Conservation (phyloP, 1,139 yeast species). For the Diutina neorugosa region DNA sequence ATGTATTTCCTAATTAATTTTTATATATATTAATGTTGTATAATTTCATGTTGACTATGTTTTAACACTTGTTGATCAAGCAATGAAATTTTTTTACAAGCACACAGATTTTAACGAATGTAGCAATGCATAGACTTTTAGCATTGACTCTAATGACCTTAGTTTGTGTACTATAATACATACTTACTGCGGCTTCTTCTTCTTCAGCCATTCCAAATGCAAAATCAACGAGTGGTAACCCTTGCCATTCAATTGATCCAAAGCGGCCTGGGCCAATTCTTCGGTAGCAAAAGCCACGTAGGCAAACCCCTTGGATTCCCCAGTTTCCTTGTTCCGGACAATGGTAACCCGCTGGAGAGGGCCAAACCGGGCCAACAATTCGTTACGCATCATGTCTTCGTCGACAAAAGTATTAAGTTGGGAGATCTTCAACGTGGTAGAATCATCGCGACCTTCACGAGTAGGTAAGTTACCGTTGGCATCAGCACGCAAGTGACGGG, state of each 20-base stretch:
- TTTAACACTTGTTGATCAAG: neutral
- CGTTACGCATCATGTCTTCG: constrained; percentile 70
- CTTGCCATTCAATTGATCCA: constrained; percentile 72
- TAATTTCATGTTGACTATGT: neutral
- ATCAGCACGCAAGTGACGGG: constrained; percentile 63
- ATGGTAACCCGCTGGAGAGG: constrained; percentile 72
- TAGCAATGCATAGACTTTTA: no score
- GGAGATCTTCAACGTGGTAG: constrained; percentile 80
- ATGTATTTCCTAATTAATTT: neutral
- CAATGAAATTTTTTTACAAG: no score
- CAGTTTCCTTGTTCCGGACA: constrained; percentile 87
- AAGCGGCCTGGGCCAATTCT: constrained; percentile 63
- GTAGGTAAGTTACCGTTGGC: constrained; percentile 32
- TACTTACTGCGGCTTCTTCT: constrained; percentile 10
- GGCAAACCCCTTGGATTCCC: constrained; percentile 95
- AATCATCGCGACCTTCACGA: constrained; percentile 64
- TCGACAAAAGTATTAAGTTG: constrained; percentile 81
- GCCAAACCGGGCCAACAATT: constrained; percentile 61
- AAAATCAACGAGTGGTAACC: constrained; percentile 89
- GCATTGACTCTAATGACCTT: no score
- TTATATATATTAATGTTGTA: neutral
- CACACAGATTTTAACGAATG: no score
- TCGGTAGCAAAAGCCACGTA: constrained; percentile 74
- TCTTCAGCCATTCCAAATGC: constrained; percentile 55
- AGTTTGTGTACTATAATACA: neutral